phyloP scores from a whole-genome alignment of 768 basidiomycete species.

The Goffeauzyma gilvescens region DNA sequence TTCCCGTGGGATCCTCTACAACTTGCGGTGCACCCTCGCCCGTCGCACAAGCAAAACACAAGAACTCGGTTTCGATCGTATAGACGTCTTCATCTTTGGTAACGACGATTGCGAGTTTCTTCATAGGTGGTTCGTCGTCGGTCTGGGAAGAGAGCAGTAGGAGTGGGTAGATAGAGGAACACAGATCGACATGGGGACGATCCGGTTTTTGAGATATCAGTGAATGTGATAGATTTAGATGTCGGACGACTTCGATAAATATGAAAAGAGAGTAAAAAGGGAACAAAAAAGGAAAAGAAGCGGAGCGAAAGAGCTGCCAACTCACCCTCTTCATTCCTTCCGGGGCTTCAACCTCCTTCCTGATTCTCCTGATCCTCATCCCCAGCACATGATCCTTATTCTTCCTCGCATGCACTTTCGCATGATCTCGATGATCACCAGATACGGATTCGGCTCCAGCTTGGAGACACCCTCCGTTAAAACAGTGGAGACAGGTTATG shows the following conservation, averaged over 20 bases:
- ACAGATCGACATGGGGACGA: too few relatives aligned
- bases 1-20: too few relatives aligned
- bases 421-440: slow-evolving; percentile 43
- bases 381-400: slow-evolving; percentile 58
- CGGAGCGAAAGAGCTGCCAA: too few relatives aligned
- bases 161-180: too few relatives aligned
- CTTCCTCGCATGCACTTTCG: slow-evolving; percentile 47
- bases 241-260: too few relatives aligned
- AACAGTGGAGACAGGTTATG: slow-evolving; percentile 78
- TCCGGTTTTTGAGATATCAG: too few relatives aligned
- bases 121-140: slow-evolving; percentile 65
- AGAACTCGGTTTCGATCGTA: slow-evolving; percentile 45
- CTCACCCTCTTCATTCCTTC: slow-evolving; percentile 59
- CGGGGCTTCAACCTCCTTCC: slow-evolving; percentile 45
- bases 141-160: too few relatives aligned
- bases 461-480: slow-evolving; percentile 71
- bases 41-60: slow-evolving; percentile 53
- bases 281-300: too few relatives aligned
- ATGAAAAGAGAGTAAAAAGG: too few relatives aligned
- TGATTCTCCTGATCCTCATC: slow-evolving; percentile 57
- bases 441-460: too few relatives aligned
- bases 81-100: slow-evolving; percentile 70
- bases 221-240: too few relatives aligned
- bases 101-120: slow-evolving; percentile 66
- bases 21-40: too few relatives aligned